Conservation (phyloP, 2,329 filamentous ascomycete genomes). For the Rhynchosporium graminicola region DNA sequence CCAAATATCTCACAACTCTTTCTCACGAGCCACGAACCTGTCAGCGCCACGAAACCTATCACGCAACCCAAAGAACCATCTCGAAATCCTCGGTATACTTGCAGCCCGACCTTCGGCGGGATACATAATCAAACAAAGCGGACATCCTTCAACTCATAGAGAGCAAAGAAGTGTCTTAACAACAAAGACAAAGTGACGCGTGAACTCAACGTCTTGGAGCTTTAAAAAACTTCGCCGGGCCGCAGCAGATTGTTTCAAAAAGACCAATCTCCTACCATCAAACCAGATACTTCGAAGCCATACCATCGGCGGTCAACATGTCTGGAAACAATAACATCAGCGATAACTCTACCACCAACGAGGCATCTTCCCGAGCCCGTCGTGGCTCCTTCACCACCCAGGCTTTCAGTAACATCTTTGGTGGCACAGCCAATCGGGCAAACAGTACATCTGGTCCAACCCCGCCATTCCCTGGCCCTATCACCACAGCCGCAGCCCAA, state of each 20-base stretch:
- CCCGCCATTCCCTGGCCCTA: slow-evolving; percentile 50
- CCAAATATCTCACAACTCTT: background rate
- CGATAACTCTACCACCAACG: slow-evolving; percentile 43
- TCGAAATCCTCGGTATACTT: background rate
- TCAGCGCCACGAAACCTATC: background rate
- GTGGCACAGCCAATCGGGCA: slow-evolving; percentile 43
- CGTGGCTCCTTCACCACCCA: slow-evolving; percentile 49
- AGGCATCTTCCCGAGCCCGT: slow-evolving; percentile 44
- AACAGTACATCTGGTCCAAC: slow-evolving; percentile 49
- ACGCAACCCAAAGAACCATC: background rate
- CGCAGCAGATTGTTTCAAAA: slow-evolving; percentile 28
- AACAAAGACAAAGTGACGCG: slow-evolving; percentile 23
- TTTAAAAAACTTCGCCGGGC: slow-evolving; percentile 33
- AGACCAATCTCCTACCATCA: background rate
- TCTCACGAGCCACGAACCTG: background rate
- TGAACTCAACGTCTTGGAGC: slow-evolving; percentile 22
- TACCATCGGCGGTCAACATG: slow-evolving; percentile 41
- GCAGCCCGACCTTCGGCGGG: background rate
- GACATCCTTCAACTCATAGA: slow-evolving; percentile 9
- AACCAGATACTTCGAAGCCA: background rate
- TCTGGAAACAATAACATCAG: slow-evolving; percentile 43
- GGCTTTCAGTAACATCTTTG: slow-evolving; percentile 51
- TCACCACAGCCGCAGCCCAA: slow-evolving; percentile 51
- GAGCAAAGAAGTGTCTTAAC: slow-evolving; percentile 24
- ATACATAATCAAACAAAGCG: slow-evolving; percentile 22